Evolutionary conservation across 106 monocot species (phyloP).

Genomic region (Dendrobium chrysotoxum): DNA sequence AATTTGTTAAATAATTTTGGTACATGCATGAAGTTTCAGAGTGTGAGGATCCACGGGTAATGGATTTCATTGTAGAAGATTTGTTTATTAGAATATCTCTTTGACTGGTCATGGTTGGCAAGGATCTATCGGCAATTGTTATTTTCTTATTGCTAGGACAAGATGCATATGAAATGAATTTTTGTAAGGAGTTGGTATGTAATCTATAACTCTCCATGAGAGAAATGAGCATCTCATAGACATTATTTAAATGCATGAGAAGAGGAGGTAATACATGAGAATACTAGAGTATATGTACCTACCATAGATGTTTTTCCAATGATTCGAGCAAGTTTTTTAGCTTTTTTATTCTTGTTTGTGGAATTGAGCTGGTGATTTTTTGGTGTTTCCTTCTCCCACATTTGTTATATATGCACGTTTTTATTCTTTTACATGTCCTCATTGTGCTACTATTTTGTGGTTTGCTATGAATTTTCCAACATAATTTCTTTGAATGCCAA

Average conservation of each 20-base stretch:
- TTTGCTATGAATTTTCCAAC: neutral
- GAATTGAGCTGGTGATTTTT: neutral
- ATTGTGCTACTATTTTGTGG: neutral
- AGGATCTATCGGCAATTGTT: neutral
- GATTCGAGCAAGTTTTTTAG: neutral
- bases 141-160: conserved; percentile 3
- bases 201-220: neutral
- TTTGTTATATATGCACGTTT: neutral
- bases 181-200: no score
- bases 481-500: neutral
- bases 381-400: neutral
- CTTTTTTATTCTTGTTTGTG: no score
- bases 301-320: neutral
- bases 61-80: neutral
- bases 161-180: neutral
- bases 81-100: neutral
- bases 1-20: no score
- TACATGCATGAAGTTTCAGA: no score
- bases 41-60: no score
- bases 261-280: neutral
- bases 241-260: neutral
- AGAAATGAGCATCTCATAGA: neutral
- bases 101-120: neutral
- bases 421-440: neutral
- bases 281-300: neutral